Evolutionary conservation across 371 early-diverging fungal genomes (phyloP).

Genomic region (Lichtheimia hyalospora): DNA sequence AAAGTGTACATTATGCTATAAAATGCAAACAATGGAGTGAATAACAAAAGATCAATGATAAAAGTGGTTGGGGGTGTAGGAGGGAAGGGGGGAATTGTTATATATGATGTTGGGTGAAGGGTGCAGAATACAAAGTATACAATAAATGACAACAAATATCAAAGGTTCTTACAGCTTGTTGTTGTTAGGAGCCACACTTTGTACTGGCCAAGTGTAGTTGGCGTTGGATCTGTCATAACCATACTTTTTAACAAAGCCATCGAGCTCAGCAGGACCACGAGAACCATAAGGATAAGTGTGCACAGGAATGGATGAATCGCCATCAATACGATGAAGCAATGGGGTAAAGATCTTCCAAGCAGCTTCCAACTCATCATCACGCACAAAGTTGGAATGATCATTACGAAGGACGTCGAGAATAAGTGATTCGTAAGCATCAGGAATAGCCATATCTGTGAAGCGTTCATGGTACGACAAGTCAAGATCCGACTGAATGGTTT

Average conservation of each 20-base stretch:
- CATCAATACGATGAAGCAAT: slow-evolving; percentile 84
- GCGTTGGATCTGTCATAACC: slow-evolving; percentile 61
- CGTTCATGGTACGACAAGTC: slow-evolving; percentile 88
- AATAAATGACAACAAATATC: no score
- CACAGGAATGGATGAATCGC: slow-evolving; percentile 56
- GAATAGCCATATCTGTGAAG: slow-evolving; percentile 82
- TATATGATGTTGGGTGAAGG: not conserved
- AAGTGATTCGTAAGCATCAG: slow-evolving; percentile 95
- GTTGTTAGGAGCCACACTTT: slow-evolving; percentile 27
- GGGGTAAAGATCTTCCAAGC: slow-evolving; percentile 98
- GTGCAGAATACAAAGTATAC: not conserved
- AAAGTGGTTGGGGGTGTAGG: not conserved
- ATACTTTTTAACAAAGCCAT: slow-evolving; percentile 70
- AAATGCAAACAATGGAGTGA: no score
- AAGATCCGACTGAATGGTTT: slow-evolving; percentile 83
- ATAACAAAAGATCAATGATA: not conserved
- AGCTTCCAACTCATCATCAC: slow-evolving; percentile 92
- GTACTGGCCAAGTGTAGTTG: slow-evolving; percentile 43
- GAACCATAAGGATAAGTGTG: slow-evolving; percentile 79
- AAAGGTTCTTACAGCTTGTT: slow-evolving; percentile 7
- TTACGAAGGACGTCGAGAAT: slow-evolving; percentile 87
- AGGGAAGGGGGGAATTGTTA: not conserved
- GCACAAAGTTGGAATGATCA: slow-evolving; percentile 96
- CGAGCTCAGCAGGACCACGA: slow-evolving; percentile 81
- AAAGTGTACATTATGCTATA: no score